A percentile compares a stretch with the other conserved stretches of the same genome.
Conservation (phyloP, 805 yeast genomes). For the Candida easanensis region DNA sequence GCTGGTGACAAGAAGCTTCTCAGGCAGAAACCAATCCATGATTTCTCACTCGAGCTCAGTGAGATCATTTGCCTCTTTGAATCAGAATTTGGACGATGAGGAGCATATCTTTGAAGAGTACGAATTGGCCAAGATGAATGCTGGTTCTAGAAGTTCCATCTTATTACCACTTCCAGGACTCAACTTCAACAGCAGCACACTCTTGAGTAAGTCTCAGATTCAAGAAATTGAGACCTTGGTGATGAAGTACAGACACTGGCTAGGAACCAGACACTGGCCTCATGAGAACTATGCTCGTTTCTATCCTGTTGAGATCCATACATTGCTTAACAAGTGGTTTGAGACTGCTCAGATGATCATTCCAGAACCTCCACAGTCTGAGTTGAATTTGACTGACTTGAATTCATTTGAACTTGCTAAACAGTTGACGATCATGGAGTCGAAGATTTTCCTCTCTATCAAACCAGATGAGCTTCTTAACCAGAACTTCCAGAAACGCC, state of each 20-base stretch:
- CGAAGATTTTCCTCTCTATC: constrained; percentile 59
- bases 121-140: constrained; percentile 46
- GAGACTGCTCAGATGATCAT: constrained; percentile 46
- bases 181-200: constrained; percentile 22
- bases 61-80: constrained; percentile 30
- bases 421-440: constrained; percentile 71
- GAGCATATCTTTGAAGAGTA: constrained; percentile 56
- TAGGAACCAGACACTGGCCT: constrained; percentile 30
- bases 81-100: constrained; percentile 28
- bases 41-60: constrained; percentile 37
- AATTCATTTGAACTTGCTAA: constrained; percentile 76
- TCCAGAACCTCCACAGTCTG: constrained; percentile 6
- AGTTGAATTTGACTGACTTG: constrained; percentile 35
- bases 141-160: constrained; percentile 41
- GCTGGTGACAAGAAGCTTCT: constrained; percentile 51
- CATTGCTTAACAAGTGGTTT: constrained; percentile 48
- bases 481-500: constrained; percentile 56
- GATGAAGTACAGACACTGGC: constrained; percentile 49
- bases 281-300: constrained; percentile 18
- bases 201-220: constrained; percentile 28
- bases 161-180: constrained; percentile 26
- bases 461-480: constrained; percentile 64
- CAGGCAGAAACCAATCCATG: constrained; percentile 26
- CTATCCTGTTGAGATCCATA: constrained; percentile 23
- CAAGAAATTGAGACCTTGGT: constrained; percentile 44